These are phyloP conservation scores for Porodaedalea pini DNA, from an alignment of 1,284 basidiomycete species.

Conservation along the genomic window DNA sequence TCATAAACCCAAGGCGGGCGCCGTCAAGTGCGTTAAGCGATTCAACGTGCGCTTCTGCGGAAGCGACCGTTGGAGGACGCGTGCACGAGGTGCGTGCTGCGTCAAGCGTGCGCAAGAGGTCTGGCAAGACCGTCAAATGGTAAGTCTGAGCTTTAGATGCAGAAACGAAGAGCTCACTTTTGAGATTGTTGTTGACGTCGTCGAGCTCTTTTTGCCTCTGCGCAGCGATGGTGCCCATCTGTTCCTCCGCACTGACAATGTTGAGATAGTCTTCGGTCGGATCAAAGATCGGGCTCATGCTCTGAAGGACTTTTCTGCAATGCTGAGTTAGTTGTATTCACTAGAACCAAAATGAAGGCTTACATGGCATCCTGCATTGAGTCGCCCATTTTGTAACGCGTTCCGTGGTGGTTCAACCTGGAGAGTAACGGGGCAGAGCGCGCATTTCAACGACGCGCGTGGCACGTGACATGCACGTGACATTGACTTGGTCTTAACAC, in stretches of 20 bases:
- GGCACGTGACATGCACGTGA: not conserved
- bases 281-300: constrained; percentile 65
- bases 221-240: constrained; percentile 52
- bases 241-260: constrained; percentile 66
- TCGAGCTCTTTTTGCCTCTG: constrained; percentile 61
- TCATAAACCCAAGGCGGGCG: constrained; percentile 60
- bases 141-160: not conserved
- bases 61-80: constrained; percentile 62
- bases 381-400: constrained; percentile 39
- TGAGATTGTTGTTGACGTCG: constrained; percentile 56
- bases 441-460: not conserved
- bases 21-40: constrained; percentile 63
- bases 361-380: constrained; percentile 36
- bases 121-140: constrained; percentile 26
- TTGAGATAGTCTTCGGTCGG: constrained; percentile 72
- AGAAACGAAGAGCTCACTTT: constrained; percentile 39
- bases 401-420: not conserved
- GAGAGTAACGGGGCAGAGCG: not conserved
- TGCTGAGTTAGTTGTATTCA: not conserved
- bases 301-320: constrained; percentile 58
- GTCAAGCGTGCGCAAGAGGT: constrained; percentile 62
- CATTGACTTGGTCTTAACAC: not conserved
- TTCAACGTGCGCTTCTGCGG: constrained; percentile 57
- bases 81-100: constrained; percentile 66
- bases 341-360: not conserved